phyloP scores from a whole-genome alignment of 768 basidiomycete genomes.

The Clavulina sp. region DNA sequence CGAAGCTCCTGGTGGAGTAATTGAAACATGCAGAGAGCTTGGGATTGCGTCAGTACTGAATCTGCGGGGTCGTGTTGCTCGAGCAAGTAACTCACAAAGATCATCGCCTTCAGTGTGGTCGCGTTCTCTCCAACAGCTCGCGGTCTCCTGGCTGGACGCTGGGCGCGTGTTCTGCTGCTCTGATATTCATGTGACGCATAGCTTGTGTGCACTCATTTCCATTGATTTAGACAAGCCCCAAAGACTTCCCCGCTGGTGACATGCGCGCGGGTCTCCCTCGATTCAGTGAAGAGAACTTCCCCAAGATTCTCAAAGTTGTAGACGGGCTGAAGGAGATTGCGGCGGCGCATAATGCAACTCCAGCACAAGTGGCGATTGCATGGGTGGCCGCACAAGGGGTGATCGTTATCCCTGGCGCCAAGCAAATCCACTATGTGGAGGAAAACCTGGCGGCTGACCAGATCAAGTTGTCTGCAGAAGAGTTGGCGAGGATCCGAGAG shows the following conservation, averaged over 20 bases:
- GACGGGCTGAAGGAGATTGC: conserved; percentile 9
- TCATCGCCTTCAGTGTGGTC: conserved; percentile 22
- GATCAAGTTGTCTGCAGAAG: not conserved
- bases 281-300: conserved; percentile 9
- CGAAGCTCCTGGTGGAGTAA: not conserved
- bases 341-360: conserved; percentile 18
- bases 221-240: conserved; percentile 4
- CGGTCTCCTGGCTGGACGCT: conserved; percentile 32
- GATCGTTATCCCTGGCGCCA: conserved; percentile 33
- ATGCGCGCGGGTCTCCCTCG: conserved; percentile 5
- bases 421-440: conserved; percentile 15
- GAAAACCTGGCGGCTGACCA: not conserved
- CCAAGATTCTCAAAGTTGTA: conserved; percentile 12
- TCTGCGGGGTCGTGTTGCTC: not conserved
- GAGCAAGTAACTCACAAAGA: too few species aligned
- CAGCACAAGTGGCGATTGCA: conserved; percentile 32
- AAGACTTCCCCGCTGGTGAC: conserved; percentile 5
- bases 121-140: conserved; percentile 37
- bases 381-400: conserved; percentile 32
- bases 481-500: not conserved
- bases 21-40: conserved; percentile 12
- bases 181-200: too few species aligned
- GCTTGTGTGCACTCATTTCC: not conserved
- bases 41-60: too few species aligned
- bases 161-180: conserved; percentile 15